phyloP scores from a whole-genome alignment of 169 alveolate genomes.

The Babesia divergens region DNA sequence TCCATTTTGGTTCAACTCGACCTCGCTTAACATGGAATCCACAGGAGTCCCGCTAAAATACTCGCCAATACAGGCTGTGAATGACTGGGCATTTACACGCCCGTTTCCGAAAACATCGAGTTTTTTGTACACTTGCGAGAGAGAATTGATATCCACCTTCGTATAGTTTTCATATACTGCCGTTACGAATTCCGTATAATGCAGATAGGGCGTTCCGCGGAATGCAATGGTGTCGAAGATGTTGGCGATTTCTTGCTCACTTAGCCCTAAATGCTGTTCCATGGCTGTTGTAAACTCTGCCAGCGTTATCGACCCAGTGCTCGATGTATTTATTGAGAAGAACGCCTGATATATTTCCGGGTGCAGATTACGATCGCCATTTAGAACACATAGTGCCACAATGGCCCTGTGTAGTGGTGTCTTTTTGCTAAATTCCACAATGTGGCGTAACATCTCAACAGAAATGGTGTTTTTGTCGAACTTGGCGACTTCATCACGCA shows the following conservation, averaged over 20 bases:
- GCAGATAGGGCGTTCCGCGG: constrained; percentile 51
- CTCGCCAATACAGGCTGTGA: constrained; percentile 36
- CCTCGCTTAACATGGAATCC: constrained; percentile 5
- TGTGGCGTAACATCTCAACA: constrained; percentile 33
- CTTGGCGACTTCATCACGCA: constrained; percentile 14
- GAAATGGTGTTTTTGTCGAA: constrained; percentile 17
- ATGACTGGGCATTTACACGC: constrained; percentile 22
- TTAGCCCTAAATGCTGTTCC: constrained; percentile 12
- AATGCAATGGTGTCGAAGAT: constrained; percentile 44
- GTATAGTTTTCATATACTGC: constrained; percentile 49
- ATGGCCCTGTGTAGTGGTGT: constrained; percentile 55
- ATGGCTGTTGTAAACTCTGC: constrained; percentile 36
- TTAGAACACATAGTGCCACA: constrained; percentile 43
- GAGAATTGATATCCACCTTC: constrained; percentile 15
- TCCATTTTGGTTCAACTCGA: constrained; percentile 37
- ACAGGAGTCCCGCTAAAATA: constrained; percentile 20
- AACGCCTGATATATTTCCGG: constrained; percentile 37
- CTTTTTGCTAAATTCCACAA: constrained; percentile 26
- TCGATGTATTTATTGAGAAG: constrained; percentile 49
- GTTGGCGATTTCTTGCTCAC: constrained; percentile 25
- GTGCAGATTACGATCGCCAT: constrained; percentile 35
- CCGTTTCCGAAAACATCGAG: constrained; percentile 55
- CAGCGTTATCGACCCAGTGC: constrained; percentile 45
- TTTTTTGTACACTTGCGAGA: constrained; percentile 44
- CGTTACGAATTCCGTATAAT: constrained; percentile 57